Base-by-base conservation (phyloP, 805 yeast species). In the Candida taoyuanica region DNA sequence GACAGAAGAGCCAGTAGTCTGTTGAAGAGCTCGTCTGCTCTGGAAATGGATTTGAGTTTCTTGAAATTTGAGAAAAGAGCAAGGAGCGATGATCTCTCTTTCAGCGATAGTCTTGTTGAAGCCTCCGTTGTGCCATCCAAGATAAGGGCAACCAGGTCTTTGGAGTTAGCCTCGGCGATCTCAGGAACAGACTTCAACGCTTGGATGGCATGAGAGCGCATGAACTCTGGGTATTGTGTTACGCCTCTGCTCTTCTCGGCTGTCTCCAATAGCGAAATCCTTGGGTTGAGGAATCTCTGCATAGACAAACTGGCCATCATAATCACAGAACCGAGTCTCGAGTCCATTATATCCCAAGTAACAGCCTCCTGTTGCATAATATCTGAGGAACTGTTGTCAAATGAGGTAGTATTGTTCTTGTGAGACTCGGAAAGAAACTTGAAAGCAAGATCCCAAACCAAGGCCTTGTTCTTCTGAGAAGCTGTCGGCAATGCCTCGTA, bases 131-230 rank as follows among this genome's bases (percentile, higher is more conserved):
- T 43, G 13, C 30, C 41, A 24, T 55, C 65, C 28, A 73, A 63
- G 7, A 91, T 61, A 37, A 74, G 70, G 0, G 89, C 82, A 7
- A 79, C 73, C 16, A 91, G 58, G 8, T 61, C 63, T 3, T 63
- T 46, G 3, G 81, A 75, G 49, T 82, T 73, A 15, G 63, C 58
- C 57, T 91, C 97, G 1, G 87, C 91, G 27, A 85, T 47, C 12
- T 65, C 62, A 1, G 95, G 87, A n/a, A 81, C 63, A 17, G 67
- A 60, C 13, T 63, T 58, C 39, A 89, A 64, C 0, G 78, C 71
- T 40, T 75, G 74, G 14, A 88, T 63, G 2, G 75, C 70, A 47
- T 81, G 79, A 4, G 67, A 55, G 41, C 91, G 65, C 43, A 47
- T 45, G 17, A 42, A 39, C 9, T 36, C 43, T 3, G 57, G 50